Conservation (phyloP, 495 filamentous ascomycete genomes). For the Podospora tetraspora region DNA sequence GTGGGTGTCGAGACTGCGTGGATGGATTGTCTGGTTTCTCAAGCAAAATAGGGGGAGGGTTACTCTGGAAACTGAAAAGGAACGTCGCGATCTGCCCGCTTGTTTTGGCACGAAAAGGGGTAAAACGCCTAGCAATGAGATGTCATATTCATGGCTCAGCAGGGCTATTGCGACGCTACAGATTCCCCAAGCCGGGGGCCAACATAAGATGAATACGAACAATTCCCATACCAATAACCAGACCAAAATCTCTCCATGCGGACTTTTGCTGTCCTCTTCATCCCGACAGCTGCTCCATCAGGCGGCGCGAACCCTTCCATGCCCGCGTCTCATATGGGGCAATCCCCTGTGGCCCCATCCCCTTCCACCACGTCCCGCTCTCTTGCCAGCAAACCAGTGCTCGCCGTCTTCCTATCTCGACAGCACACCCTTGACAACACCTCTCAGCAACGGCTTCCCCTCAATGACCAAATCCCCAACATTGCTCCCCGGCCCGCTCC, state of each 20-base stretch:
- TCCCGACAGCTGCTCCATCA: not conserved
- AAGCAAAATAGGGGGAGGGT: not conserved
- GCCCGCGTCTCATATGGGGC: not conserved
- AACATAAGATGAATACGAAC: not conserved
- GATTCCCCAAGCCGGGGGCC: not conserved
- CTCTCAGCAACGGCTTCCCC: conserved; percentile 37
- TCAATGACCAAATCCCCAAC: conserved; percentile 47
- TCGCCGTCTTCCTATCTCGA: conserved; percentile 35
- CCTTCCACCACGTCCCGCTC: not conserved
- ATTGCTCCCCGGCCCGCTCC: conserved; percentile 40
- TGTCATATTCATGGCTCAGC: not conserved
- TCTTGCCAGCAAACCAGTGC: not conserved
- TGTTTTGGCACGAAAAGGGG: not conserved
- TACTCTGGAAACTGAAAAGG: not conserved
- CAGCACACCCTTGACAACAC: conserved; percentile 40
- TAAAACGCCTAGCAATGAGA: not conserved
- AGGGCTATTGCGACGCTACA: not conserved
- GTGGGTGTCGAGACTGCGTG: not conserved
- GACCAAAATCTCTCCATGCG: not conserved
- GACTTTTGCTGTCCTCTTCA: not conserved
- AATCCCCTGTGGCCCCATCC: not conserved
- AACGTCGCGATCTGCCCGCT: not conserved
- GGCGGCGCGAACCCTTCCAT: not conserved
- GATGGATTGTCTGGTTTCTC: not conserved
- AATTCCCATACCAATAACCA: not conserved